Conservation (phyloP, 768 basidiomycete species). For the Podaxis sp. region DNA sequence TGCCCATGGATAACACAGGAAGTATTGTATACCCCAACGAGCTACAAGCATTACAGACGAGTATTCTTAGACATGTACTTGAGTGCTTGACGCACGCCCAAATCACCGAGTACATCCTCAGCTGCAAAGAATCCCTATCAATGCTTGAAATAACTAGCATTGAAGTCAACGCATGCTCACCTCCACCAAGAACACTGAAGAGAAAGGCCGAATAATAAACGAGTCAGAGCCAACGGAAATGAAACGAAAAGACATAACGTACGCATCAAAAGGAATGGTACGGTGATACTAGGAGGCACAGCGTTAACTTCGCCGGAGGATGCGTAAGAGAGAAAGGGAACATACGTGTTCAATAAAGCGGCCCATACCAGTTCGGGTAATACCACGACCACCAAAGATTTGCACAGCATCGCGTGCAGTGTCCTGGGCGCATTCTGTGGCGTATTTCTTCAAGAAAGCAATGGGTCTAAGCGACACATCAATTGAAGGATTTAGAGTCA, state of each 20-base stretch:
- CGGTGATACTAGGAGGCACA: slow-evolving; percentile 39
- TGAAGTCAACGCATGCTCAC: neutral
- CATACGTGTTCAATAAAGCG: slow-evolving; percentile 15
- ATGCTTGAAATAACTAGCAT: neutral
- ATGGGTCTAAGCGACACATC: slow-evolving; percentile 50
- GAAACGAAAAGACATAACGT: slow-evolving; percentile 24
- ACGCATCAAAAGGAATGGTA: slow-evolving; percentile 52
- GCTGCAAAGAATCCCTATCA: slow-evolving; percentile 23
- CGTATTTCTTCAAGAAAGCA: slow-evolving; percentile 76
- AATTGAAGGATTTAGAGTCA: slow-evolving; percentile 1
- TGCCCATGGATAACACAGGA: no score
- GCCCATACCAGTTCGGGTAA: slow-evolving; percentile 63
- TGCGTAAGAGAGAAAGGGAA: neutral
- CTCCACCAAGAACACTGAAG: slow-evolving; percentile 10
- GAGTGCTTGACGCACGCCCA: slow-evolving; percentile 74
- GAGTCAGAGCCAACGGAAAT: neutral
- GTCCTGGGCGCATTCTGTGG: slow-evolving; percentile 73
- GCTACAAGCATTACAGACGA: slow-evolving; percentile 3
- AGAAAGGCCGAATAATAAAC: slow-evolving; percentile 10
- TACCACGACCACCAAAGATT: slow-evolving; percentile 84
- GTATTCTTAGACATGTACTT: slow-evolving; percentile 61
- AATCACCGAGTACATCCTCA: slow-evolving; percentile 70
- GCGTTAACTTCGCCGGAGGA: neutral
- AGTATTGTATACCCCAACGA: no score
- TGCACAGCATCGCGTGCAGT: slow-evolving; percentile 76